A percentile compares a stretch with the other conserved stretches of the same genome.
Evolutionary conservation across 129 eudicot genomes (phyloP).

Genomic region (Sambucus nigra): DNA sequence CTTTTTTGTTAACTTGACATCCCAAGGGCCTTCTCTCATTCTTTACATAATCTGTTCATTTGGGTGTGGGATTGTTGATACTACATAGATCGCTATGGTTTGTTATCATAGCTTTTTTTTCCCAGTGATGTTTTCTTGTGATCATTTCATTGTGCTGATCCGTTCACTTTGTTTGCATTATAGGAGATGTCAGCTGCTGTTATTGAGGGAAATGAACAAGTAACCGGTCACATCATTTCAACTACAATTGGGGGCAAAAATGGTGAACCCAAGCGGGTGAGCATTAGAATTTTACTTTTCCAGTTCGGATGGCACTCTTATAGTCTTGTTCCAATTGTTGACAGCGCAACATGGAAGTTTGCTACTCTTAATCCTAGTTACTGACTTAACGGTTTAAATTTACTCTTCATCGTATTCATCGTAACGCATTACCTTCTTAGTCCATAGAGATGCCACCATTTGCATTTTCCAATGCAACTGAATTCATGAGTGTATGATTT

Average conservation of each 20-base stretch:
- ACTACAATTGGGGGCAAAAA: constrained; percentile 53
- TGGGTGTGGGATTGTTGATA: background rate
- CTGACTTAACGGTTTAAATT: background rate
- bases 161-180: constrained; percentile 4
- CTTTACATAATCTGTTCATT: background rate
- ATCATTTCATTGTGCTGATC: background rate
- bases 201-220: constrained; percentile 39
- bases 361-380: background rate
- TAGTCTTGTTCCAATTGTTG: background rate
- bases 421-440: background rate
- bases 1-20: constrained; percentile 1
- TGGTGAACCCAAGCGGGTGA: constrained; percentile 53
- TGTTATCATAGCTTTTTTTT: constrained; percentile 1
- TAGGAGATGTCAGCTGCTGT: constrained; percentile 42
- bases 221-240: constrained; percentile 52
- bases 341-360: background rate
- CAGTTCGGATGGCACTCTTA: background rate
- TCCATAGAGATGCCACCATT: background rate
- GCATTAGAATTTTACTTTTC: background rate
- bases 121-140: background rate
- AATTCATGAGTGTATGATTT: background rate
- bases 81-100: background rate
- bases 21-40: background rate
- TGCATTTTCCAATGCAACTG: background rate
- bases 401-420: background rate